Evolutionary conservation across 2,329 filamentous ascomycete species (phyloP).

Genomic region (Calonectria hawksworthii): DNA sequence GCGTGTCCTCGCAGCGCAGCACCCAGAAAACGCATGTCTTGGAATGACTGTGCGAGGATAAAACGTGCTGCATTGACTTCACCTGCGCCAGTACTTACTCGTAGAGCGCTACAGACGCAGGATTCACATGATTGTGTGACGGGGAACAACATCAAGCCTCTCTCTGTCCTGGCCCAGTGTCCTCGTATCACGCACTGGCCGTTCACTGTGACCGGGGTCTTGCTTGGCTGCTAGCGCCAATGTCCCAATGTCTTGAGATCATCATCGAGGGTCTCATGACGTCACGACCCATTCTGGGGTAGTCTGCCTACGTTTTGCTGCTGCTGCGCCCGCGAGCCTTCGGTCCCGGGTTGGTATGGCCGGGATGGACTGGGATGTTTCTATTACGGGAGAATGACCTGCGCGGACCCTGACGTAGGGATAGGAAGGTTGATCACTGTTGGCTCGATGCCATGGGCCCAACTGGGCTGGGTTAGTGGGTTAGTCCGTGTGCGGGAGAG

Average conservation of each 20-base stretch:
- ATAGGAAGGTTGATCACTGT: background rate
- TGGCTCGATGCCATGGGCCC: background rate
- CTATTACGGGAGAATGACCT: background rate
- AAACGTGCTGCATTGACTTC: constrained; percentile 4
- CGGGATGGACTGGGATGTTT: background rate
- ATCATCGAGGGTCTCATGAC: constrained; percentile 41
- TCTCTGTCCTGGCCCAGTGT: background rate
- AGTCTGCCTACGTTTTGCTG: constrained; percentile 16
- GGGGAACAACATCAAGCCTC: background rate
- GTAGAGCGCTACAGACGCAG: background rate
- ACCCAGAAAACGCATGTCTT: background rate
- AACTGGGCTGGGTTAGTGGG: background rate
- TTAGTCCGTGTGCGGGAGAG: constrained; percentile 3
- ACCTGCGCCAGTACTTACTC: background rate
- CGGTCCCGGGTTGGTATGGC: background rate
- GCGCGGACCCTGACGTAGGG: constrained; percentile 12
- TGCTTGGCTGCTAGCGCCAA: constrained; percentile 29
- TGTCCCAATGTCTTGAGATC: constrained; percentile 36
- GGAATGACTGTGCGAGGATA: background rate
- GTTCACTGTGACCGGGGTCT: constrained; percentile 22
- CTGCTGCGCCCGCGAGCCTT: background rate
- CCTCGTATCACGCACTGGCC: constrained; percentile 6
- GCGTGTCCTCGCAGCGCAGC: background rate
- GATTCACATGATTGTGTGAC: constrained; percentile 11
- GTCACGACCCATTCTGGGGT: constrained; percentile 45